A percentile compares a stretch with the other conserved stretches of the same genome.
Conservation (phyloP, 106 monocot genomes). For the Hemerocallis citrina region DNA sequence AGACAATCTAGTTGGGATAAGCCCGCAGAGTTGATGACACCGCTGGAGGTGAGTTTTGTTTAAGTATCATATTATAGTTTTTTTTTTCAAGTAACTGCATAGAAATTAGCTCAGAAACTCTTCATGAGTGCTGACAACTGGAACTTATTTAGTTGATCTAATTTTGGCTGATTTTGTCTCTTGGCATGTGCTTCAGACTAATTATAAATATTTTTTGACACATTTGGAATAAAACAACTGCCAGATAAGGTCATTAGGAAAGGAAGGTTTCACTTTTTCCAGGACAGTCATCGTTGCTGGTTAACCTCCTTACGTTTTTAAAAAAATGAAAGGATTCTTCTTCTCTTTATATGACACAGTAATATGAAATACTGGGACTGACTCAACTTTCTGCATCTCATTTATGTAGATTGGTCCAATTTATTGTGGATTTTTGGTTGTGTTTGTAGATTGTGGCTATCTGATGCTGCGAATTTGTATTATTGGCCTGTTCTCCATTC, state of each 20-base stretch:
- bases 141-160: conserved; percentile 27
- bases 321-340: conserved; percentile 17
- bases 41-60: conserved; percentile 57
- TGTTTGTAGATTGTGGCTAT: no score
- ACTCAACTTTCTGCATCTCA: conserved; percentile 7
- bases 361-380: neutral
- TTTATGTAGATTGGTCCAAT: neutral
- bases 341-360: conserved; percentile 1
- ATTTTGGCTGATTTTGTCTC: conserved; percentile 39
- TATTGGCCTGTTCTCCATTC: no score
- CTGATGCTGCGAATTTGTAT: no score
- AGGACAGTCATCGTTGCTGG: conserved; percentile 47
- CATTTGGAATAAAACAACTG: conserved; percentile 50
- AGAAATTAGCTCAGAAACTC: neutral
- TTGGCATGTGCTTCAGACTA: conserved; percentile 52
- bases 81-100: neutral
- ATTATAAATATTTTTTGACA: conserved; percentile 82
- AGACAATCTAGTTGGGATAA: conserved; percentile 98
- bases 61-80: neutral
- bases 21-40: conserved; percentile 90
- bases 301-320: conserved; percentile 40
- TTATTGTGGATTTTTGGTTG: neutral
- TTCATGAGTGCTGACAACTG: conserved; percentile 21
- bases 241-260: conserved; percentile 65
- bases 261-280: conserved; percentile 41